Base-by-base conservation (phyloP, 805 yeast genomes). In the Metschnikowia gelsemii region DNA sequence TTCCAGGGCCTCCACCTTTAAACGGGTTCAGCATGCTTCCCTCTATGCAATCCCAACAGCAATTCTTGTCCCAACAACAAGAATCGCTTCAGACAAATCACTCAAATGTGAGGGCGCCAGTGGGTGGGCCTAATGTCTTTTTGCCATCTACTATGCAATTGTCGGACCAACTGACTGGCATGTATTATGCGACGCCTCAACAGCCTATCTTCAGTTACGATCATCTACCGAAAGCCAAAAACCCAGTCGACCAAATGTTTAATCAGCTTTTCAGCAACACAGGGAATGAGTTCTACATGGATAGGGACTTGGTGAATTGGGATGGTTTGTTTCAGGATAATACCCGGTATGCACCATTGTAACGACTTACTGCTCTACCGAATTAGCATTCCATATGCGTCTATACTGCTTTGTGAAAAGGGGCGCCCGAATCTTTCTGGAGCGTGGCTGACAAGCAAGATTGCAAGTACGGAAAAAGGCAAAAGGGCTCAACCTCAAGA, bases 251-350 rank as follows among this genome's bases (percentile, higher is more conserved):
- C 22, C 39, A 35, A 20, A 29, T 24, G 14, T 35, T 40, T 12
- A 40, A 40, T 25, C 49, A 36, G 36, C 33, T 51, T 19, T 51
- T 51, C 41, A 45, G 46, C 32, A 42, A 47, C 20, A 38, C 39
- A 3, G 54, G 54, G n/a, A 35, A 38, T 9, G 55, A 51, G 30
- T 49, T 45, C 25, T 34, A 27, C 11, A 29, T 28, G 33, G 32
- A 34, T 7, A 34, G 25, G 24, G 35, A 30, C 5, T 13, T 19
- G 3, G 27, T 50, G 28, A 40, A 50, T 20, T 50, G 53, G 53
- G 44, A 42, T n/a, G 36, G 35, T 17, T 31, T 50, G 35, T 50
- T 50, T 36, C 28, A 25, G 28, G 37, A 31, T 32, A 42, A 40
- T 22, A 25, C 38, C 25, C 40, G 11, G 12, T 5, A 29, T 17